Evolutionary conservation across 2,329 filamentous ascomycete genomes (phyloP), one percentile per base, ranked within the genome.

Genomic region (Mollisiaceae sp.): DNA sequence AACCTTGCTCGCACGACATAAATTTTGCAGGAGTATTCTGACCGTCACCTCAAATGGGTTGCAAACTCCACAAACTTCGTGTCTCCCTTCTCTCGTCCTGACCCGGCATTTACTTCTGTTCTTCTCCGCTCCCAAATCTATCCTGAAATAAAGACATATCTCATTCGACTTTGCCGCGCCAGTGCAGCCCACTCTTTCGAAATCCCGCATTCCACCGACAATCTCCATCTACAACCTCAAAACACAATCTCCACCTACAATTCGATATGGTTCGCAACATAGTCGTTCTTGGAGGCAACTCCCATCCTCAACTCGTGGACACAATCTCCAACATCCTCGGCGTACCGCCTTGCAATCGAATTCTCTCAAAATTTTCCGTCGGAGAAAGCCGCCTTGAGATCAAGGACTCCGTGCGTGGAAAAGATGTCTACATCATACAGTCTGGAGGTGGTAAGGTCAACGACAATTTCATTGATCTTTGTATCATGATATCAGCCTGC

Each of bases 351-450:
- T 92, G 93, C 72, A 90, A 93, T 75, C 91, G 94, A 72, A 88
- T 94, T 67, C 88, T 98, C 59, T 87, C 85, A 76, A 97, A 97
- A 81, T 99, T 99, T 82, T 92, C 93, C 38, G 93, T 95, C 60
- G 95, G 95, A 72, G 95, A 98, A 82, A 97, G 92, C 72, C 89
- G 94, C 63, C 94, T 97, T 69, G 95, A 98, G 80, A 97, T 99
- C 75, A 87, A 94, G 78, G 95, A 99, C 79, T 97, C 93, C 15
- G 95, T 99, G 60, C 91, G 95, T 73, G 95, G 92, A 73, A 99
- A 99, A 79, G 95, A 99, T 87, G 95, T 97, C 78, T 99, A 96
- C 82, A 97, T 98, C 77, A 93, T 99, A 75, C 94, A 98, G 80
- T 95, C 93, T 50, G 93, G 93, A 72, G 92, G 92, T 72, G 93